Evolutionary conservation across 108 stramenopile species (phyloP), one percentile per base, ranked within the genome.

Genomic region (Bacterosira constricta): DNA sequence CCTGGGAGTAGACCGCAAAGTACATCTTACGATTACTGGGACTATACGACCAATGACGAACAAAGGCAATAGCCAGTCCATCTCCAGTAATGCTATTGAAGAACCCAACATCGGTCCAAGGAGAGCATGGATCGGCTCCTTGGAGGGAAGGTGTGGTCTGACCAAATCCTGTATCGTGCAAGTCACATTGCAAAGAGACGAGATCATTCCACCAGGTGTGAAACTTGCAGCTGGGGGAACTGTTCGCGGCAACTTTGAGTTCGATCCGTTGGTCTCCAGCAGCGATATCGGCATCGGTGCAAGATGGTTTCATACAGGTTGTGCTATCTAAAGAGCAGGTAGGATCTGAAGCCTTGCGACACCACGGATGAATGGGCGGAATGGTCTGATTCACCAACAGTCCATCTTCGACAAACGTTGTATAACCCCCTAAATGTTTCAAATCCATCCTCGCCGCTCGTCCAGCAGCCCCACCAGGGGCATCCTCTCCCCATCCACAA

Each of bases 391-490:
- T 63, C 41, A 63, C 60, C 18, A 62, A 29, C 38, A 69, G 20
- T 20, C 68, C 55, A 31, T 27, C 37, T 25, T 51, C 66, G 39
- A 45, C 66, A 27, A 68, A 74, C 18, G 57, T 68, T 1, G 73
- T 58, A 18, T 69, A 74, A 15, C 70, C 70, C 12, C 63, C 46
- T 1, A 66, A 25, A 38, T 39, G 17, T 4, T 51, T 64, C 49
- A 71, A 6, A 34, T 66, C 42, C 12, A 3, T n/a, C 1, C 54
- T 1, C 21, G 54, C 55, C 25, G 50, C 50, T 8, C 50, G 25
- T 27, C 64, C 64, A 26, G n/a, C 26, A 0, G 51, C 20, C 0
- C 36, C 37, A 6, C 56, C 68, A 11, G 46, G 46, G 25, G 32
- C 26, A 29, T 64, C 63, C 8, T 49, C 29, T 2, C 56, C 56